Conservation (phyloP, 176 grass and related monocot genomes). For the Aegilops bicornis region DNA sequence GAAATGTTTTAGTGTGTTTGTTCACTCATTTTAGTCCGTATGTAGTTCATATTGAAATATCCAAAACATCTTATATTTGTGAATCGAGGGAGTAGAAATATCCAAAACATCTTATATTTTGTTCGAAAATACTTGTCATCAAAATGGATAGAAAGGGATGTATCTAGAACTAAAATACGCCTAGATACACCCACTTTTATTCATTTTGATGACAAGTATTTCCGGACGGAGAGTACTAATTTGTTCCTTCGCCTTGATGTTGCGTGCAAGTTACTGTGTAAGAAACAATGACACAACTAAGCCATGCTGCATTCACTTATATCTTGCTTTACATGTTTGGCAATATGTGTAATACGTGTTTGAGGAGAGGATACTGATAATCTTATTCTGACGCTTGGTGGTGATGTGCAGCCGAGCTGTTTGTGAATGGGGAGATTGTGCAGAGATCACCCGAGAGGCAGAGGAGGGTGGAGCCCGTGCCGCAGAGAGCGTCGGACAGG, state of each 20-base stretch:
- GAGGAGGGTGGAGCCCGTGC: slow-evolving; percentile 4
- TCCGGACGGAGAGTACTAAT: too few species aligned
- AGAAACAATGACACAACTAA: neutral
- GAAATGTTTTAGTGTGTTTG: too few species aligned
- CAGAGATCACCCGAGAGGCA: neutral
- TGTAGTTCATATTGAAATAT: too few species aligned
- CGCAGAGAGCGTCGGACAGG: neutral
- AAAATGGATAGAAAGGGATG: too few species aligned
- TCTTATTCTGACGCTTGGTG: neutral
- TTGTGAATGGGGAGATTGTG: slow-evolving; percentile 2
- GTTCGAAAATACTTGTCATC: too few species aligned
- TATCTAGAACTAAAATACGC: too few species aligned
- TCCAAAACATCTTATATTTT: too few species aligned
- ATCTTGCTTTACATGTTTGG: neutral
- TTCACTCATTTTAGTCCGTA: too few species aligned
- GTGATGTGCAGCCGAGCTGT: neutral
- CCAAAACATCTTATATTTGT: too few species aligned
- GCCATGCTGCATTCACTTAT: neutral
- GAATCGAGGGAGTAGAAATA: too few species aligned
- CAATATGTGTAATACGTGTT: neutral
- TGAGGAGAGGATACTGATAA: neutral
- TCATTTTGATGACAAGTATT: too few species aligned
- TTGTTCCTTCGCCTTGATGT: neutral
- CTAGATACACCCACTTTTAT: too few species aligned
- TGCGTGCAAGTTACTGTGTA: neutral